Conservation (phyloP, 192 early-diverging fungal genomes). For the Funneliformis mosseae region DNA sequence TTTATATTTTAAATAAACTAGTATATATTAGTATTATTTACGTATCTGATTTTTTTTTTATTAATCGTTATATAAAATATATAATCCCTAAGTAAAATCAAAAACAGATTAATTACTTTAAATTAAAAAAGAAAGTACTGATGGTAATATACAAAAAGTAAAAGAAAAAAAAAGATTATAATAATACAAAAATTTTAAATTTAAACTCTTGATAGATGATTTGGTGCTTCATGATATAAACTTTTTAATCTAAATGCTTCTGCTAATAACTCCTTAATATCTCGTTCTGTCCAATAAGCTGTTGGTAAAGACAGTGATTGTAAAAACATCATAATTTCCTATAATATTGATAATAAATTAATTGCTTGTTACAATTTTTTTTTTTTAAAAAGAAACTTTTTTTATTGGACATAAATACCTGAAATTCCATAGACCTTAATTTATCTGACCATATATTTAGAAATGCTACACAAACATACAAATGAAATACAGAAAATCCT, state of each 20-base stretch:
- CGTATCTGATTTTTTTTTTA: no score
- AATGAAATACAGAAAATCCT: slow-evolving; percentile 95
- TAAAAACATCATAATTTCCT: slow-evolving; percentile 91
- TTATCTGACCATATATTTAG: slow-evolving; percentile 92
- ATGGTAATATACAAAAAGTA: neutral
- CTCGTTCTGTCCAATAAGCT: slow-evolving; percentile 81
- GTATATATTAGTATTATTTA: no score
- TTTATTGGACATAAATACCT: slow-evolving; percentile 46
- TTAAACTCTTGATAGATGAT: slow-evolving; percentile 63
- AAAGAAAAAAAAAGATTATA: neutral
- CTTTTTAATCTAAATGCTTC: slow-evolving; percentile 98
- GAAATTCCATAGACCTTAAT: slow-evolving; percentile 88
- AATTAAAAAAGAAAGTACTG: neutral
- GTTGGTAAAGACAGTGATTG: slow-evolving; percentile 79
- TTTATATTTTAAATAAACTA: no score
- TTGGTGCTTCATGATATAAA: slow-evolving; percentile 90
- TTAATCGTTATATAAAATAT: no score
- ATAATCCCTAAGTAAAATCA: no score
- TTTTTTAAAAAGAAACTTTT: neutral
- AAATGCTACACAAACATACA: slow-evolving; percentile 98
- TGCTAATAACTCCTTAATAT: slow-evolving; percentile 91
- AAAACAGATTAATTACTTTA: neutral
- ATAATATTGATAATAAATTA: slow-evolving; percentile 9
- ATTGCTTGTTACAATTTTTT: neutral
- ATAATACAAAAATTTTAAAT: neutral